Evolutionary conservation across 1,139 yeast species (phyloP), one percentile per base, ranked within the genome.

Genomic region (Geotrichum bryndzae): DNA sequence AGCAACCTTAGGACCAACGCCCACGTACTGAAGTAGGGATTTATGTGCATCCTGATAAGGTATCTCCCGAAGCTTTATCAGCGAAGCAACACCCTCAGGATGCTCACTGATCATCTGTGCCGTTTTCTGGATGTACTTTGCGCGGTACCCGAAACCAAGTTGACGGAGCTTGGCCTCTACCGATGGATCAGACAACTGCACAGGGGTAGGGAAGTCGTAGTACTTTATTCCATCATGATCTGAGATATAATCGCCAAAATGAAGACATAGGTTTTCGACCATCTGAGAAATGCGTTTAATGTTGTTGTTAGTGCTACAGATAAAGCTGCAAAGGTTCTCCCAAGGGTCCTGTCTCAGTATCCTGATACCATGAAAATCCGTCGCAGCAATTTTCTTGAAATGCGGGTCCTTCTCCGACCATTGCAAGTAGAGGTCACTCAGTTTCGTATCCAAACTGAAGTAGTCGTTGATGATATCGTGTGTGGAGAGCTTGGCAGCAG

Each of bases 1-100:
- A 0, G 99, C 97, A 0, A 94, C 99, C 74, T 94, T 94, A 0
- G 99, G 98, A 0, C 99, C 99, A 0, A 95, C 97, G 0, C 99
- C 99, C 2, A 83, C 80, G 66, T 88, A 86, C 66, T 83, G 81
- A 65, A 88, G 76, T 54, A 95, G 76, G 64, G 82, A 85, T 22
- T 82, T 82, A 65, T 88, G 88, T 1, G 90, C 86, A 8, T 81
- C 82, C 58, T 80, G 81, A 67, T 86, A 85, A 3, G 81, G 74
- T 41, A 72, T 67, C 0, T 69, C 62, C 45, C 92, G 75, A 57
- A 86, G 73, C 35, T 56, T 35, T 3, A 48, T 50, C 23, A 57
- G 31, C 23, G 61, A 59, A 18, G 51, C 46, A 0, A 57, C 50
- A 0, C 75, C 73, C 10, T 62, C 66, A 13, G 68, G 66, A 55